Base-by-base conservation (phyloP, 345 rosid species). In the Cardamine resedifolia region DNA sequence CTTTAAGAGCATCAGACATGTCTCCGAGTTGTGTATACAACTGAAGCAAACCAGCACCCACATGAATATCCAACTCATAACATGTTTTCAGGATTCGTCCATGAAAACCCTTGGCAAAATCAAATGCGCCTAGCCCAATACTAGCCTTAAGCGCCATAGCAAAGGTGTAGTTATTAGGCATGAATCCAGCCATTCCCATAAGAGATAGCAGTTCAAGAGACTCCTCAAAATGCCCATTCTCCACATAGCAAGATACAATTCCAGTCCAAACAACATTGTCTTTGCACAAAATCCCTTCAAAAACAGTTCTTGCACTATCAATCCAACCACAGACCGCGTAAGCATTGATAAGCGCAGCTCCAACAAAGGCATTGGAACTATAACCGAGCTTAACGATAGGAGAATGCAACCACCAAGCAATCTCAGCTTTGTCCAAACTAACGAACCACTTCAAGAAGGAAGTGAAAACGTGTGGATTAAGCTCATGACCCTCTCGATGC, bases 181-280 rank as follows among this genome's bases (percentile, higher is more conserved):
- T 72, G 73, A 85, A 84, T 49, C 90, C 91, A 18, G 68, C 81
- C 77, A 63, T 64, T 57, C 87, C 87, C 99, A 88, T 90, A 47
- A 56, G 74, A 6, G 85, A 84, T 18, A 88, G 75, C n/a, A 78
- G 11, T 1, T 72, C 69, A 70, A 90, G 28, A 18, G 93, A 85
- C 55, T 84, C 87, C 56, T 78, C 79, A 23, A 87, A 86, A 81
- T 52, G 57, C 38, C 77, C 79, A 77, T 91, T 91, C 76, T 91
- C 96, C 2, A 88, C 85, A 52, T 78, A 90, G 76, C 94, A 91
- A 63, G 87, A 48, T 2, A 91, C 61, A 81, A 95, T 87, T 39
- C 94, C 96, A 0, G 89, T 86, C 96, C 98, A 91, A 51, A 85
- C 83, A 84, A 91, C 96, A 85, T 86, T 73, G 65, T 90, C 99